Evolutionary conservation across 768 basidiomycete species (phyloP).

Genomic region (Udeniomyces megalosporus): DNA sequence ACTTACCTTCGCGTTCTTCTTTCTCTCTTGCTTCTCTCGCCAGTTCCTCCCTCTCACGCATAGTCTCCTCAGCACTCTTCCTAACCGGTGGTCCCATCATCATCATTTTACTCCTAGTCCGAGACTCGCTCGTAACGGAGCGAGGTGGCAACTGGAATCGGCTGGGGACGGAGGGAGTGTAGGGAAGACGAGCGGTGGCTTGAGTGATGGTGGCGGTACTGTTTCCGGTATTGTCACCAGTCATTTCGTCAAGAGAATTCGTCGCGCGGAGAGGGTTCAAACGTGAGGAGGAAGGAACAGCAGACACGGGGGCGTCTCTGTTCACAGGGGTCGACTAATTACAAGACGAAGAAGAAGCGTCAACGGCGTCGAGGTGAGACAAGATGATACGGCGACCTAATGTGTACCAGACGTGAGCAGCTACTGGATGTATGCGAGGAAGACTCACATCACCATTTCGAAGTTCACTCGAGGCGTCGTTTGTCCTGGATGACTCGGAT

Average conservation of each 20-base stretch:
- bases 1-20: slow-evolving; percentile 1
- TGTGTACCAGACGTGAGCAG: neutral
- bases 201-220: neutral
- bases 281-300: neutral
- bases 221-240: no score
- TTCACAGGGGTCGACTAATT: neutral
- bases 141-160: neutral
- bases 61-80: neutral
- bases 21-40: neutral
- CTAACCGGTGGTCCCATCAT: neutral
- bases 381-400: neutral
- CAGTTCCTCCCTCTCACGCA: neutral
- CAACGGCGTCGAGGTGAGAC: neutral
- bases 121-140: neutral
- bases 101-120: neutral
- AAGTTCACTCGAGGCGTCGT: neutral
- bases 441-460: neutral
- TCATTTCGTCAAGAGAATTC: no score
- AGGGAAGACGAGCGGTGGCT: neutral
- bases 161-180: neutral
- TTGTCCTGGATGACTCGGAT: neutral
- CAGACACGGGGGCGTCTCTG: neutral
- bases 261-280: neutral
- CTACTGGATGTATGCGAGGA: neutral
- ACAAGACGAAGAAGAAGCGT: neutral